Conservation (phyloP, 768 basidiomycete genomes). For the Aureoboletus auriporus region DNA sequence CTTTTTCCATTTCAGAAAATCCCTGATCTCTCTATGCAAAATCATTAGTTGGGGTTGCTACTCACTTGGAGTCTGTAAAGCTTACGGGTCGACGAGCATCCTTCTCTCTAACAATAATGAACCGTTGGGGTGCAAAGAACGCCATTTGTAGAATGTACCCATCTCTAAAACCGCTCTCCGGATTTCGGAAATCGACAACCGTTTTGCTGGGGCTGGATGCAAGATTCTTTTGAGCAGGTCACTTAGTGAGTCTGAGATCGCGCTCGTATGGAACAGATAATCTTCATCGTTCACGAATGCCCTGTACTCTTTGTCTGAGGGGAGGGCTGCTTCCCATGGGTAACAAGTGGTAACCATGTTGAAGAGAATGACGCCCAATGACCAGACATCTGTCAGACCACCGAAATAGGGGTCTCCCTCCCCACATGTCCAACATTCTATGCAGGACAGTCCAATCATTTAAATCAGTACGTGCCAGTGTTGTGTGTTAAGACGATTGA, state of each 20-base stretch:
- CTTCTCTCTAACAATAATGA: no score
- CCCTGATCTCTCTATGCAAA: neutral
- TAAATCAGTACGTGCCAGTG: neutral
- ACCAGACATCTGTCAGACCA: constrained; percentile 53
- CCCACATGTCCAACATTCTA: constrained; percentile 56
- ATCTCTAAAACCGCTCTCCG: neutral
- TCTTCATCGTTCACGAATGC: constrained; percentile 1
- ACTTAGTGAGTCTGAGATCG: constrained; percentile 6
- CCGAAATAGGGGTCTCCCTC: constrained; percentile 19
- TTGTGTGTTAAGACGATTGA: neutral
- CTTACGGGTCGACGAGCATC: neutral
- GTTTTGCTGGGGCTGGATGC: neutral
- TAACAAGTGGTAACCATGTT: constrained; percentile 63
- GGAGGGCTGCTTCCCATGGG: constrained; percentile 3
- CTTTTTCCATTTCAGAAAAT: neutral
- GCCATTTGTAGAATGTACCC: neutral
- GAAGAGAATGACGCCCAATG: constrained; percentile 74
- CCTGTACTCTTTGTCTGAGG: neutral
- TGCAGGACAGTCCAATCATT: neutral
- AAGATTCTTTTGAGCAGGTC: constrained; percentile 1
- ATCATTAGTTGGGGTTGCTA: neutral
- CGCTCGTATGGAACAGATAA: neutral
- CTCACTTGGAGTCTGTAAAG: neutral
- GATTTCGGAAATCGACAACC: neutral
- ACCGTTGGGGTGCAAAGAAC: neutral